phyloP scores from a whole-genome alignment of 2,329 filamentous ascomycete genomes.

The Penicillium thymicola region DNA sequence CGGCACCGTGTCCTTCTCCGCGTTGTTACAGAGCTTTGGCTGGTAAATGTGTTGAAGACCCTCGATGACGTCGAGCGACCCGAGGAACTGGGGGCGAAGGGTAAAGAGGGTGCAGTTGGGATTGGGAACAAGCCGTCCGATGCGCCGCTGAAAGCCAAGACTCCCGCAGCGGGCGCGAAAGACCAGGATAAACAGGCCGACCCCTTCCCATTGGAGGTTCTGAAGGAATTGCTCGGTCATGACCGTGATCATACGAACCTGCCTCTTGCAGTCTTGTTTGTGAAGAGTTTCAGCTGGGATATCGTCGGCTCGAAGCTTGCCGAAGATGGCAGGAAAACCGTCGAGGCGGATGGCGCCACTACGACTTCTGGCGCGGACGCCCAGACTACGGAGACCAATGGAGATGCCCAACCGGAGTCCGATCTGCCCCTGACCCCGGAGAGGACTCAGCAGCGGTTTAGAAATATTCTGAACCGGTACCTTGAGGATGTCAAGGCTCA shows the following conservation, averaged over 20 bases:
- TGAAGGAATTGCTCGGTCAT: slow-evolving; percentile 92
- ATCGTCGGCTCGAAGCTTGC: slow-evolving; percentile 74
- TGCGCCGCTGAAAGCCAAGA: slow-evolving; percentile 60
- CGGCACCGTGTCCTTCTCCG: slow-evolving; percentile 82
- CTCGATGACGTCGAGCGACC: slow-evolving; percentile 66
- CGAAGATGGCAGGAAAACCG: slow-evolving; percentile 75
- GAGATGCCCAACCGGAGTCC: slow-evolving; percentile 46
- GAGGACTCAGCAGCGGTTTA: slow-evolving; percentile 81
- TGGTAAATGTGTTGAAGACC: slow-evolving; percentile 82
- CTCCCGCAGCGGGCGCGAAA: slow-evolving; percentile 50
- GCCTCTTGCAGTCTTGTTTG: slow-evolving; percentile 87
- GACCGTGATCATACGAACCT: slow-evolving; percentile 91
- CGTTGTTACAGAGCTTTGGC: slow-evolving; percentile 93
- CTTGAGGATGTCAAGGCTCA: slow-evolving; percentile 91
- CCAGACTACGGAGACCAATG: slow-evolving; percentile 45
- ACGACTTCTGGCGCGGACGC: slow-evolving; percentile 48
- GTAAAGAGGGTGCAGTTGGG: slow-evolving; percentile 50
- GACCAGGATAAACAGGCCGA: slow-evolving; percentile 70
- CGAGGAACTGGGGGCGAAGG: slow-evolving; percentile 56
- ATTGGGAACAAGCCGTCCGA: slow-evolving; percentile 48
- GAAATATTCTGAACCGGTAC: slow-evolving; percentile 78
- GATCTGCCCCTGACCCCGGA: slow-evolving; percentile 72
- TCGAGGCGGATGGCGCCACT: slow-evolving; percentile 74
- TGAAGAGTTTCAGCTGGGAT: slow-evolving; percentile 96
- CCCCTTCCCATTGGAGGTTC: slow-evolving; percentile 92